Evolutionary conservation across 441 rosid genomes (phyloP).

Genomic region (Viola pubescens): DNA sequence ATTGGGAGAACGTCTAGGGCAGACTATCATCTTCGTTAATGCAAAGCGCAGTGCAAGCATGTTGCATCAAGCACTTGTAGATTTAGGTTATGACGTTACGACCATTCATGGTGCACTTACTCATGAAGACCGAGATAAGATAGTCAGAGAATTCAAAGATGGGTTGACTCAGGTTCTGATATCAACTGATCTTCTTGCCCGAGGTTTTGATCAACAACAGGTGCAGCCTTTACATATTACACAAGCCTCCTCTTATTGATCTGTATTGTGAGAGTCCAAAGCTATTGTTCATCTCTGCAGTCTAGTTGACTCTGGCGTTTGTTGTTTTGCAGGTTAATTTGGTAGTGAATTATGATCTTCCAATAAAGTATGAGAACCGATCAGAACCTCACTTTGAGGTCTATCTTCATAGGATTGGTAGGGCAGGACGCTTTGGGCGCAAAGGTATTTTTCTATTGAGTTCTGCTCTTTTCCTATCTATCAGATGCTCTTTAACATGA

Average conservation of each 20-base stretch:
- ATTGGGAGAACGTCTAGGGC: conserved; percentile 77
- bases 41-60: conserved; percentile 50
- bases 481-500: not conserved
- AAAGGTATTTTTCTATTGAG: conserved; percentile 41
- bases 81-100: conserved; percentile 73
- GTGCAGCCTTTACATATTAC: conserved; percentile 19
- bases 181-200: conserved; percentile 81
- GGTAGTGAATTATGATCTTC: conserved; percentile 80
- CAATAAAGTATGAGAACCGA: conserved; percentile 41
- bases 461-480: not conserved
- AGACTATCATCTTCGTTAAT: conserved; percentile 73
- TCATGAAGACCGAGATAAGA: conserved; percentile 67
- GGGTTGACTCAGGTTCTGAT: conserved; percentile 87
- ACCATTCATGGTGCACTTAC: conserved; percentile 66
- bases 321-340: conserved; percentile 59
- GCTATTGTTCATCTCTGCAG: not conserved
- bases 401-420: conserved; percentile 92
- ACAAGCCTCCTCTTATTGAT: not conserved
- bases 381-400: conserved; percentile 85
- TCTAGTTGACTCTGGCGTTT: not conserved
- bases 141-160: conserved; percentile 83
- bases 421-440: conserved; percentile 98
- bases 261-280: not conserved
- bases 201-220: conserved; percentile 95
- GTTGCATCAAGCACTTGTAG: conserved; percentile 57